phyloP scores from a whole-genome alignment of 495 filamentous ascomycete species.

The Pyrenula massariospora region DNA sequence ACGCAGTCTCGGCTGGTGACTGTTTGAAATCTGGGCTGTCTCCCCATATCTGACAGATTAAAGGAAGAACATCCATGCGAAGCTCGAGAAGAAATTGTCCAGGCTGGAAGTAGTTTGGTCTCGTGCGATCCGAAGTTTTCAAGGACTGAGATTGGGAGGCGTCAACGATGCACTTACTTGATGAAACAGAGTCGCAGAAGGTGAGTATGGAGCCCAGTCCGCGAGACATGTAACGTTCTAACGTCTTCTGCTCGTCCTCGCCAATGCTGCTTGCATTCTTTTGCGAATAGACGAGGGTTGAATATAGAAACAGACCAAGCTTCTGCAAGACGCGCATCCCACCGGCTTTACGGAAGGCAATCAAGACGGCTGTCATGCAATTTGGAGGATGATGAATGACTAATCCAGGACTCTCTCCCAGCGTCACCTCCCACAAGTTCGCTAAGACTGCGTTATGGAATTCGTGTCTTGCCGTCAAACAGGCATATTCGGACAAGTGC shows the following conservation, averaged over 20 bases:
- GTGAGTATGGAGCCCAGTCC: constrained; percentile 77
- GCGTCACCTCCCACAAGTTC: neutral
- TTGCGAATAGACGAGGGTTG: constrained; percentile 43
- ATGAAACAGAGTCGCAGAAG: constrained; percentile 64
- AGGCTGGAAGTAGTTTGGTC: constrained; percentile 55
- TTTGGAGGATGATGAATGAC: constrained; percentile 26
- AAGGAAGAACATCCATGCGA: constrained; percentile 69
- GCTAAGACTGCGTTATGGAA: neutral
- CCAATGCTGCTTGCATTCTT: constrained; percentile 19
- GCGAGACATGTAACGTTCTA: constrained; percentile 43
- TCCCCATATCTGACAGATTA: constrained; percentile 64
- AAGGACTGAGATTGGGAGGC: constrained; percentile 56
- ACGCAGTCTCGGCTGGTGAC: constrained; percentile 53
- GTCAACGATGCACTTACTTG: constrained; percentile 67
- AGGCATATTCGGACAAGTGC: neutral
- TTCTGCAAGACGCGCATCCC: constrained; percentile 64
- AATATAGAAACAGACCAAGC: constrained; percentile 61
- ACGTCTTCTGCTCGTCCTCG: constrained; percentile 30
- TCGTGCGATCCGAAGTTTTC: constrained; percentile 37
- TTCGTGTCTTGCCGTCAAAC: neutral
- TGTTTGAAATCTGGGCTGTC: constrained; percentile 50
- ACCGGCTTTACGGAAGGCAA: constrained; percentile 71
- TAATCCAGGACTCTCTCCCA: neutral
- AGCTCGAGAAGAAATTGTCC: constrained; percentile 82
- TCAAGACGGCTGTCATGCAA: constrained; percentile 66